Evolutionary conservation across 2,329 filamentous ascomycete species (phyloP).

Genomic region (Tolypocladium amazonense): DNA sequence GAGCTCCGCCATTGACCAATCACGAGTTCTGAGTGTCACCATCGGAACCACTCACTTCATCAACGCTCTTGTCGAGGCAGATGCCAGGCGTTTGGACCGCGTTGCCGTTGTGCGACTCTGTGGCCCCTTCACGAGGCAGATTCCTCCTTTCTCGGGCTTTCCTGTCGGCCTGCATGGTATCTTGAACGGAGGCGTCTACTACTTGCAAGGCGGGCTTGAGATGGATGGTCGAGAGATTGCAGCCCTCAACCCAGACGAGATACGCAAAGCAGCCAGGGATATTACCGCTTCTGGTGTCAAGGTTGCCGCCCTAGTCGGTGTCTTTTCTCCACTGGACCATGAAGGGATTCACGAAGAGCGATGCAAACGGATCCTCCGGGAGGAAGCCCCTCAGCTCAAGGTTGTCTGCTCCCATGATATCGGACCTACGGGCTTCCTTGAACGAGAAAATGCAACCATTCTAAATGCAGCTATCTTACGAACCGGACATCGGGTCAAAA

Average conservation of each 20-base stretch:
- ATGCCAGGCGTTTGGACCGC: conserved; percentile 28
- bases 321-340: conserved; percentile 35
- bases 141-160: conserved; percentile 35
- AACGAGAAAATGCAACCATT: conserved; percentile 43
- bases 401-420: conserved; percentile 33
- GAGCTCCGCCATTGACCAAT: conserved; percentile 23
- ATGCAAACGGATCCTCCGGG: conserved; percentile 24
- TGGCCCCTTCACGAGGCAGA: conserved; percentile 30
- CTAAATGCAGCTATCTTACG: conserved; percentile 41
- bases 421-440: conserved; percentile 30
- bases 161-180: conserved; percentile 27
- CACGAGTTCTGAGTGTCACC: conserved; percentile 32
- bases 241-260: conserved; percentile 23
- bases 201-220: conserved; percentile 34
- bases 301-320: conserved; percentile 29
- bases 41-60: conserved; percentile 41
- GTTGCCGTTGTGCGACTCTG: conserved; percentile 36
- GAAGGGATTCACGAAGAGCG: conserved; percentile 27
- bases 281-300: conserved; percentile 25
- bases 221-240: conserved; percentile 36
- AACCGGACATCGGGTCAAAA: conserved; percentile 34
- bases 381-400: conserved; percentile 21
- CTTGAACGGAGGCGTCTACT: conserved; percentile 28
- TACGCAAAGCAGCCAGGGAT: conserved; percentile 19
- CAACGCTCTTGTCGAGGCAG: conserved; percentile 36